Conservation (phyloP, 2,329 filamentous ascomycete genomes). For the Venturia asperata region DNA sequence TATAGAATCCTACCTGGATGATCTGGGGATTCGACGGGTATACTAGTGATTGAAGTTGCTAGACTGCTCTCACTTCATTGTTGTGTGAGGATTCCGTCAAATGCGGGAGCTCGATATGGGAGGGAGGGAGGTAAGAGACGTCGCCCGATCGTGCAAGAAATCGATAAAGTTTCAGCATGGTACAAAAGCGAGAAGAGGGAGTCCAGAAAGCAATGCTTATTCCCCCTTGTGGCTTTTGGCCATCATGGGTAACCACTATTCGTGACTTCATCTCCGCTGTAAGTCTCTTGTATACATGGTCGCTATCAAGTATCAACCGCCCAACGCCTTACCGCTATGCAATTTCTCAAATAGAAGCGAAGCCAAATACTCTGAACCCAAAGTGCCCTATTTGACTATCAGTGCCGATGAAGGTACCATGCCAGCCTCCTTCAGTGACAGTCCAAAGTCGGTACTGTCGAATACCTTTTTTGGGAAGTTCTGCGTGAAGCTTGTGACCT, state of each 20-base stretch:
- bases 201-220: not conserved
- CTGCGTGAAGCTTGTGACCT: constrained; percentile 70
- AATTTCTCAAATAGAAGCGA: not conserved
- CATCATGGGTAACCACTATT: not conserved
- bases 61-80: too few species aligned
- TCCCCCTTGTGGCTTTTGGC: not conserved
- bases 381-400: constrained; percentile 47
- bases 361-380: not conserved
- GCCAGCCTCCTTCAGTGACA: constrained; percentile 88
- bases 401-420: constrained; percentile 86
- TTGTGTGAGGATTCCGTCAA: too few species aligned
- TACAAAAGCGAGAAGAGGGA: too few species aligned
- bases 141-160: too few species aligned
- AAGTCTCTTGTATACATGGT: not conserved
- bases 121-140: too few species aligned
- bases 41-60: too few species aligned
- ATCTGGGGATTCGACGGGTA: too few species aligned
- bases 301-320: not conserved
- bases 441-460: constrained; percentile 63
- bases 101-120: too few species aligned
- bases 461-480: constrained; percentile 86
- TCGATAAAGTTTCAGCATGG: too few species aligned
- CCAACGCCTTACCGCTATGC: constrained; percentile 11
- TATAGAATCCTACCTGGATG: too few species aligned
- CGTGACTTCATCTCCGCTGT: not conserved